phyloP scores from a whole-genome alignment of 2,329 filamentous ascomycete species.

The Periconia digitata region DNA sequence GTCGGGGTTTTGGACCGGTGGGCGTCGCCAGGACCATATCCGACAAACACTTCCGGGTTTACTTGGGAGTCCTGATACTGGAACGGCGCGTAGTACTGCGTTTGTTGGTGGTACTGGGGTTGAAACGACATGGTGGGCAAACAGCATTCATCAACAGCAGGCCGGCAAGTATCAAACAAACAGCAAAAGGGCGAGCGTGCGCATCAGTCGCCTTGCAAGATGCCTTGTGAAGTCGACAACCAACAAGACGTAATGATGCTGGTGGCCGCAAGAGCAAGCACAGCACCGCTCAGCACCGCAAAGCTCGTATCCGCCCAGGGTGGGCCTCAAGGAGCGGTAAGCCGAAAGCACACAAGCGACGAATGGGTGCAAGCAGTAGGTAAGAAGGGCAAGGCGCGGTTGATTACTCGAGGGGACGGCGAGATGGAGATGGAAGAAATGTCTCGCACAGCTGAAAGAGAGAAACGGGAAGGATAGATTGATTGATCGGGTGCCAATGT shows the following conservation, averaged over 20 bases:
- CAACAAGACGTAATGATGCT: conserved; percentile 27
- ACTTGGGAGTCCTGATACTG: conserved; percentile 23
- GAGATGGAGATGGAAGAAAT: conserved; percentile 29
- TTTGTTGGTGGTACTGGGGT: conserved; percentile 23
- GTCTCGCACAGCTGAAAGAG: conserved; percentile 31
- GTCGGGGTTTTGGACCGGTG: conserved; percentile 38
- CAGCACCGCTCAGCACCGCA: too few species aligned
- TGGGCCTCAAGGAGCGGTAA: conserved; percentile 19
- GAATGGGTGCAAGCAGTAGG: conserved; percentile 17
- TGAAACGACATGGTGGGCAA: conserved; percentile 34
- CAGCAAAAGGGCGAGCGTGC: conserved; percentile 18
- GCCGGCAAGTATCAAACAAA: conserved; percentile 20
- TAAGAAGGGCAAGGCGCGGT: conserved; percentile 24
- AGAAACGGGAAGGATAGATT: not conserved
- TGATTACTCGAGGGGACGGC: conserved; percentile 34
- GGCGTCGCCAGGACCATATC: conserved; percentile 24
- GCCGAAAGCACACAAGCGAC: conserved; percentile 21
- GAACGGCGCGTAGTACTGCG: conserved; percentile 23
- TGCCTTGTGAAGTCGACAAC: conserved; percentile 25
- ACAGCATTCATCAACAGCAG: conserved; percentile 17
- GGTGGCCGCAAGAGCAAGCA: conserved; percentile 22
- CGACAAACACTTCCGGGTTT: conserved; percentile 23
- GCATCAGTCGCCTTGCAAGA: conserved; percentile 28
- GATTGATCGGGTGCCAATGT: not conserved
- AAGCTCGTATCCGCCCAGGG: conserved; percentile 22